phyloP scores from a whole-genome alignment of 2,329 filamentous ascomycete genomes.

The Rosellinia necatrix region DNA sequence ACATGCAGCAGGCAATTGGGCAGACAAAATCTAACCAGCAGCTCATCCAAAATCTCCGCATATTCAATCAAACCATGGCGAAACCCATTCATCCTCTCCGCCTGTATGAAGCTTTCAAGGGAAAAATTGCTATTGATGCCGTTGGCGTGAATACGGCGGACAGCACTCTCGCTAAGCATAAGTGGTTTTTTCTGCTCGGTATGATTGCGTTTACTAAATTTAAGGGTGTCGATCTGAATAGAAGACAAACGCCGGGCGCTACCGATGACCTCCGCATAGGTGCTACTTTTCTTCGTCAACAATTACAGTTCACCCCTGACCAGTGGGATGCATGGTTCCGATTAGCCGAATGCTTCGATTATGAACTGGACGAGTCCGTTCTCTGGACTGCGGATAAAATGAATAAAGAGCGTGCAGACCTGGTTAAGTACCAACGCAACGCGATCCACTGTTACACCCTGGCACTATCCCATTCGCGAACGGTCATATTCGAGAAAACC shows the following conservation, averaged over 20 bases:
- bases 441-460: slow-evolving; percentile 81
- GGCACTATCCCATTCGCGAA: slow-evolving; percentile 60
- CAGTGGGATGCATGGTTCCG: slow-evolving; percentile 92
- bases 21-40: slow-evolving; percentile 77
- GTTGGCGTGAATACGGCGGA: slow-evolving; percentile 71
- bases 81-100: slow-evolving; percentile 81
- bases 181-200: slow-evolving; percentile 92
- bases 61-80: slow-evolving; percentile 81
- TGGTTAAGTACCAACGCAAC: slow-evolving; percentile 75
- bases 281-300: slow-evolving; percentile 77
- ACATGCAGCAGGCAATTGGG: slow-evolving; percentile 86
- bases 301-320: slow-evolving; percentile 79
- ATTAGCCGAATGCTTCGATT: slow-evolving; percentile 84
- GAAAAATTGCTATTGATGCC: slow-evolving; percentile 74
- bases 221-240: slow-evolving; percentile 68
- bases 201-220: slow-evolving; percentile 89
- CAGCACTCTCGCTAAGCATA: slow-evolving; percentile 73
- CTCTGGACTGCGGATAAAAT: slow-evolving; percentile 91
- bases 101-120: slow-evolving; percentile 79
- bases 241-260: slow-evolving; percentile 76
- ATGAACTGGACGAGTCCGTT: slow-evolving; percentile 83
- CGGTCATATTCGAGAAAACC: slow-evolving; percentile 48
- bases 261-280: slow-evolving; percentile 85
- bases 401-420: slow-evolving; percentile 77
- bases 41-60: slow-evolving; percentile 84